Evolutionary conservation across 176 grass and related monocot genomes (phyloP), one percentile per base, ranked within the genome.

Genomic region (Puya raimondii): DNA sequence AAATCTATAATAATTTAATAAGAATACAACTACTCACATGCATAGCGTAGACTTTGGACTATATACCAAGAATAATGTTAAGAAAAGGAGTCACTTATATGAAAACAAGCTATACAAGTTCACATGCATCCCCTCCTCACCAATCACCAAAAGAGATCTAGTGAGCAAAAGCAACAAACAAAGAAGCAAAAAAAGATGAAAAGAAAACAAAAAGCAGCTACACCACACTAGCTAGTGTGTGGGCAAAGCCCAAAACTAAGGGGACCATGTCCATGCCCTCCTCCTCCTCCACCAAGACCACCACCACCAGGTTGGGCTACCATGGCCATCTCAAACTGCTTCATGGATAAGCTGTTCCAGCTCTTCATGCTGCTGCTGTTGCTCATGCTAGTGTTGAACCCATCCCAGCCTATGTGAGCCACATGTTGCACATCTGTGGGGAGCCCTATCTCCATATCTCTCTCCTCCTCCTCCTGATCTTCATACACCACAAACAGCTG

Each of bases 371-470:
- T 49, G 87, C 71, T 82, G 33, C 33, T 42, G 33, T 42, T 42
- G 33, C 27, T 83, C 23, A 0, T 80, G 33, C 33, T 42, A 7
- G 33, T 74, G 47, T 99, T 88, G 79, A 80, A 83, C 0, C 90
- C 94, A 49, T 99, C 94, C 82, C 82, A 83, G 0, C 90, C 94
- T 23, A 99, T 87, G 69, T 91, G 94, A 1, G 84, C 90, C 7
- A 93, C 80, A 70, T 99, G 94, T 73, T 85, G 81, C 74, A 99
- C 94, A 75, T 93, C 94, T 0, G 94, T 99, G 9, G 90, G 94
- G 72, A 76, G 84, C 15, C 94, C 94, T 53, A 99, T 99, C 66
- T 89, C 94, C 84, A 99, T 91, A 72, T 93, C 89, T 53, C 18
- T 63, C 56, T 91, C 92, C 12, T 73, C 86, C 0, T 85, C 93